Conservation (phyloP, 2,329 filamentous ascomycete genomes). For the Sordariomycetes sp. region DNA sequence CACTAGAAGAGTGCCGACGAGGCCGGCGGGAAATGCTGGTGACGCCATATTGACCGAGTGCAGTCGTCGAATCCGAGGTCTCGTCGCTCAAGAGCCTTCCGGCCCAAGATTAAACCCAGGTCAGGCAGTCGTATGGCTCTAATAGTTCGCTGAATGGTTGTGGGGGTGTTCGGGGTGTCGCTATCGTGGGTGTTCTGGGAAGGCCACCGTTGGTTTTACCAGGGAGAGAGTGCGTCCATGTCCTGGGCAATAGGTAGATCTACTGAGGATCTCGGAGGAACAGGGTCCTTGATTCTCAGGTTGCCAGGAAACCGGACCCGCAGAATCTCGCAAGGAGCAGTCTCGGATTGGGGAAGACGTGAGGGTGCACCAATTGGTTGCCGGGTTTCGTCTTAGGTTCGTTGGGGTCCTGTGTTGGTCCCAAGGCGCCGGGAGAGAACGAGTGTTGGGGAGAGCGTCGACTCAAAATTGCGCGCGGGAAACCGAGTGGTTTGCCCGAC, state of each 20-base stretch:
- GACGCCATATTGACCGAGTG: neutral
- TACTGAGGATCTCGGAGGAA: neutral
- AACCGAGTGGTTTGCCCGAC: neutral
- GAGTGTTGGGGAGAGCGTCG: neutral
- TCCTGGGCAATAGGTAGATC: neutral
- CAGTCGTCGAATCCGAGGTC: neutral
- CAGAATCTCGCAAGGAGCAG: neutral
- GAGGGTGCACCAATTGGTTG: neutral
- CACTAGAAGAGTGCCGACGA: neutral
- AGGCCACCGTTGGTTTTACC: neutral
- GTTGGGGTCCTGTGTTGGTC: neutral
- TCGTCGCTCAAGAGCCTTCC: neutral
- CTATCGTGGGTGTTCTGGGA: neutral
- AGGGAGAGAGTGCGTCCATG: neutral
- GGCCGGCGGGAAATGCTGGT: neutral
- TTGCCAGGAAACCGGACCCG: neutral
- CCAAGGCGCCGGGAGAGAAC: neutral
- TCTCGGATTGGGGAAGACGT: neutral
- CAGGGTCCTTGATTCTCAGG: neutral
- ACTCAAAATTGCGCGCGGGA: neutral
- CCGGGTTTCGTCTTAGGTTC: neutral
- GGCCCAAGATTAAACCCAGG: neutral
- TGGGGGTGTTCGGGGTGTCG: neutral
- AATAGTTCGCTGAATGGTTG: neutral
- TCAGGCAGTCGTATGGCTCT: neutral